Evolutionary conservation across 2,329 filamentous ascomycete genomes (phyloP), one percentile per base, ranked within the genome.

Genomic region (Didymella keratinophila): DNA sequence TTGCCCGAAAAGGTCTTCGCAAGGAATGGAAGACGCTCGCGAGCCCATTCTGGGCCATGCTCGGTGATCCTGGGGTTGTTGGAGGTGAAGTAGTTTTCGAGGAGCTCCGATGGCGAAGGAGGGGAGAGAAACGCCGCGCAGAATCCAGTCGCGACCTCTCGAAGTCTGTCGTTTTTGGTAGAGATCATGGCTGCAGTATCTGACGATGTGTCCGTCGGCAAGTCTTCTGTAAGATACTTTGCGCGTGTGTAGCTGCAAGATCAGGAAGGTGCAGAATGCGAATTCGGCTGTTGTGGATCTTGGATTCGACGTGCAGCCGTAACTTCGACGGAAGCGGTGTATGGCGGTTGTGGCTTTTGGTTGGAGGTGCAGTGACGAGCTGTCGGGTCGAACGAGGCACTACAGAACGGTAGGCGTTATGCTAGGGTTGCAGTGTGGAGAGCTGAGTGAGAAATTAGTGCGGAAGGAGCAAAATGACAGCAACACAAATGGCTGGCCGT

Each of bases 11-110:
- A 80, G 0, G 74, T 76, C 44, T 74, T 73, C 16, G 70, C 74
- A 1, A 80, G 67, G 61, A 80, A 80, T 2, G 77, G 78, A 0
- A 80, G 71, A 4, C 71, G 71, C 3, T 68, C 52, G 27, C 48
- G 67, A 12, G 77, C 69, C 76, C 75, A 80, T 37, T 60, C 41
- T 4, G 79, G 78, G 1, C 78, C 79, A 60, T 80, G 77, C 66
- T 80, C 79, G 2, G 74, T 75, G 57, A 80, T 81, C 18, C 63
- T 71, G 11, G 76, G 75, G 14, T 39, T 28, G 14, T 41, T 44
- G 48, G 60, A 57, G 45, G 60, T 57, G 57, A 77, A 76, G 66
- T 69, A 71, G 21, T 58, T 57, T 36, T 61, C 47, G 3, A 77
- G 66, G 3, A 76, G 67, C 27, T 65, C 56, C 9, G 62, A 39